A percentile compares a stretch with the other conserved stretches of the same genome.
Evolutionary conservation across 2,329 filamentous ascomycete species (phyloP).

Genomic region (Meredithiella fracta): DNA sequence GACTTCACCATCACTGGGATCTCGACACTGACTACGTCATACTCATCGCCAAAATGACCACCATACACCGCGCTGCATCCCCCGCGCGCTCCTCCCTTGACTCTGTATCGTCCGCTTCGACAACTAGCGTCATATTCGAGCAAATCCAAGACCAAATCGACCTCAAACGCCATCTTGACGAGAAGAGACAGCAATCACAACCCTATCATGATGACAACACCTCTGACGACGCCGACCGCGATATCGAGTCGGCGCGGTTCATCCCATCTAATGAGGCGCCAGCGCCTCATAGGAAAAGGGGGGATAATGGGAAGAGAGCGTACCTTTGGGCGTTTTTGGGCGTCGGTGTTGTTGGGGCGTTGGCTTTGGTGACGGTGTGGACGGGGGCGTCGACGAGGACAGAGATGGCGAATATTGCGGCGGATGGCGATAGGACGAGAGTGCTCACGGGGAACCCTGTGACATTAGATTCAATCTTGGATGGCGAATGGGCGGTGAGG

Average conservation of each 20-base stretch:
- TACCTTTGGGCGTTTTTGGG: slow-evolving; percentile 42
- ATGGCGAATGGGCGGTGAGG: slow-evolving; percentile 46
- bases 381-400: slow-evolving; percentile 33
- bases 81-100: slow-evolving; percentile 24
- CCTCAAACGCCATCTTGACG: neutral
- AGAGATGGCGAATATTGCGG: slow-evolving; percentile 22
- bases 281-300: slow-evolving; percentile 15
- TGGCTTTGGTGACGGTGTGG: slow-evolving; percentile 50
- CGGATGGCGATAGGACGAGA: slow-evolving; percentile 32
- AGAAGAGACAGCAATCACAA: neutral
- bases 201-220: slow-evolving; percentile 5
- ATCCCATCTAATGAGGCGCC: slow-evolving; percentile 20
- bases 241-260: slow-evolving; percentile 38
- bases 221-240: slow-evolving; percentile 15
- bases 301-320: slow-evolving; percentile 52
- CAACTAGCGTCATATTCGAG: slow-evolving; percentile 68
- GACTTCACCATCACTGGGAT: too few species aligned
- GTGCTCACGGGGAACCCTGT: slow-evolving; percentile 43
- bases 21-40: neutral
- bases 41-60: neutral
- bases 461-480: slow-evolving; percentile 53
- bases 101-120: slow-evolving; percentile 63
- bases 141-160: slow-evolving; percentile 42
- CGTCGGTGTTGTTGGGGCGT: slow-evolving; percentile 39
- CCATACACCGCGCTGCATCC: neutral